These are phyloP conservation scores for Pseudofabraea citricarpa DNA, from an alignment of 2,329 filamentous ascomycete species.

Conservation along the genomic window DNA sequence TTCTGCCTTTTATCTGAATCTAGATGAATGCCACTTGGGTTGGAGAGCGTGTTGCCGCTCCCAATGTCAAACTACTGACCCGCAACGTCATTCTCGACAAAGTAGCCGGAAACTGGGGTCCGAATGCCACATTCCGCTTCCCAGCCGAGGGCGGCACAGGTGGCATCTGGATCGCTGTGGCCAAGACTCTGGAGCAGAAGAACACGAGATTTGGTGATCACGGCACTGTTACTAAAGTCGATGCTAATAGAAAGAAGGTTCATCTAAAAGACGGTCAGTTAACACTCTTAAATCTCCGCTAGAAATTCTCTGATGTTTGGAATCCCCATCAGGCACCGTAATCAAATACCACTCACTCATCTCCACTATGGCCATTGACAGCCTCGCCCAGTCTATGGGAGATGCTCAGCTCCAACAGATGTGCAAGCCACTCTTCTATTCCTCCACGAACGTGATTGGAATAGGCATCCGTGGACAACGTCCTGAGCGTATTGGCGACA, in stretches of 20 bases:
- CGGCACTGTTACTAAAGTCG: slow-evolving; percentile 79
- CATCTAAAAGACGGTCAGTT: slow-evolving; percentile 77
- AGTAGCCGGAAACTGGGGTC: slow-evolving; percentile 95
- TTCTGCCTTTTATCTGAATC: slow-evolving; percentile 1
- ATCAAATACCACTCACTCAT: slow-evolving; percentile 89
- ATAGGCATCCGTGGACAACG: slow-evolving; percentile 88
- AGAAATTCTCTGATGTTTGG: neutral
- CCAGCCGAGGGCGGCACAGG: slow-evolving; percentile 92
- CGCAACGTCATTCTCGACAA: slow-evolving; percentile 95
- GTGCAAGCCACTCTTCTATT: slow-evolving; percentile 93
- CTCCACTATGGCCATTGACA: slow-evolving; percentile 94
- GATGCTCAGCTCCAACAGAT: slow-evolving; percentile 78
- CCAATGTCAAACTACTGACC: slow-evolving; percentile 89
- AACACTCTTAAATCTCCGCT: neutral
- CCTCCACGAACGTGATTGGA: slow-evolving; percentile 93
- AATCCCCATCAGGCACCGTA: neutral
- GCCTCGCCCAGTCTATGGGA: slow-evolving; percentile 79
- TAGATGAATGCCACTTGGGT: slow-evolving; percentile 99
- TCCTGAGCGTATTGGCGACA: slow-evolving; percentile 95
- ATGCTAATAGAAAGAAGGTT: slow-evolving; percentile 80
- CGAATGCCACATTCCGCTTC: slow-evolving; percentile 98
- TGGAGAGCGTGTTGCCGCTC: slow-evolving; percentile 95
- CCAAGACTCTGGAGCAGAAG: slow-evolving; percentile 84
- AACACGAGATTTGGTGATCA: slow-evolving; percentile 87
- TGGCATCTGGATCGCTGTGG: slow-evolving; percentile 98